Conservation (phyloP, 208 protist species). For the Trypanosoma theileri region DNA sequence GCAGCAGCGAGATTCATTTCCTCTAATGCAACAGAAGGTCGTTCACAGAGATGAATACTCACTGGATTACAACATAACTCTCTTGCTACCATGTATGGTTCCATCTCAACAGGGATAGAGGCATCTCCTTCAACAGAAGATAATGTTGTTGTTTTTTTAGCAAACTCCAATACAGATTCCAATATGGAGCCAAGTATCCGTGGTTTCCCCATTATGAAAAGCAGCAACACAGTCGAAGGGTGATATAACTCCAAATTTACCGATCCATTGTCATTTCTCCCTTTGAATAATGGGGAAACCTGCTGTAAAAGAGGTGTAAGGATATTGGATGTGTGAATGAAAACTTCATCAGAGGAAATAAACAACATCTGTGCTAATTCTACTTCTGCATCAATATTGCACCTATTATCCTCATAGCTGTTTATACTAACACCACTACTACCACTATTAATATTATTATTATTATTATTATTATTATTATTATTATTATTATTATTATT, state of each 20-base stretch:
- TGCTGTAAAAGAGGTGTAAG: too few relatives aligned
- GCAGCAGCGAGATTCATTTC: background rate
- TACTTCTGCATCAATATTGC: background rate
- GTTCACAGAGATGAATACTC: slow-evolving; percentile 9
- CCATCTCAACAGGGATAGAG: background rate
- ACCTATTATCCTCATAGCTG: too few relatives aligned
- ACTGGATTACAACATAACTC: slow-evolving; percentile 20
- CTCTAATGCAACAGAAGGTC: background rate
- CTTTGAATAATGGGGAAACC: too few relatives aligned
- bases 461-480: too few relatives aligned
- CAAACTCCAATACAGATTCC: slow-evolving; percentile 6
- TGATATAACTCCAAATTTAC: slow-evolving; percentile 12
- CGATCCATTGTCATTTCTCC: background rate
- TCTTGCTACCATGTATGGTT: background rate
- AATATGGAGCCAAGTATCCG: background rate
- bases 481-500: too few relatives aligned
- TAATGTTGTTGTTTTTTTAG: background rate
- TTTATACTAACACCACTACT: too few relatives aligned
- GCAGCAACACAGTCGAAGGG: slow-evolving; percentile 13
- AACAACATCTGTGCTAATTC: slow-evolving; percentile 8
- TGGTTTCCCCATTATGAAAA: slow-evolving; percentile 14
- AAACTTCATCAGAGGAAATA: slow-evolving; percentile 16
- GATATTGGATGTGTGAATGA: slow-evolving; percentile 11
- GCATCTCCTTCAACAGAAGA: background rate
- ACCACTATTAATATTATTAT: too few relatives aligned